Evolutionary conservation across 495 filamentous ascomycete species (phyloP), one percentile per base, ranked within the genome.

Genomic region (Trichoderma reesei): DNA sequence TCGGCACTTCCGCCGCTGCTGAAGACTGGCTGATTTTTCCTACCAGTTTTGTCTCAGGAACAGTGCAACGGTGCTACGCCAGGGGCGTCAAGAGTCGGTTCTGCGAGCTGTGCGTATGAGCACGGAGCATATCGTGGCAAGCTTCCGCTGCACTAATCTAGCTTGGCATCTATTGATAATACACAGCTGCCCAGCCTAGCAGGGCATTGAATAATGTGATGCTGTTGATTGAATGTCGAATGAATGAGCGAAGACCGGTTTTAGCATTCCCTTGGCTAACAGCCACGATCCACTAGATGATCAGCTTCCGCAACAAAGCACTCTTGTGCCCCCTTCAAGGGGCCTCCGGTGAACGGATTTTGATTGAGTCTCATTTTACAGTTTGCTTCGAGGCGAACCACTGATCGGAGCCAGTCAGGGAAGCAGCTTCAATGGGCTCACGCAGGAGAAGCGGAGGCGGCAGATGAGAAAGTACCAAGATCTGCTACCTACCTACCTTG

Each of bases 151-250:
- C 20, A n/a, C 51, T 56, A 56, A 10, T 56, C 34, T 33, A 14
- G 3, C 51, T 56, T 33, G 51, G 51, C 51, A 56, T 10, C 14
- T 56, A 56, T 56, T 56, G 51, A 31, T 20, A 56, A 34, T 31
- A 56, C 51, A 56, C n/a, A n/a, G 34, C 34, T 56, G 51, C 51
- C 31, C 42, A 46, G n/a, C 9, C 31, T 56, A 31, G 10, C 51
- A 56, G 18, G 51, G 20, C 51, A 56, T 56, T 56, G 51, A 56
- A 33, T 34, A 26, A 56, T 34, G 44, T 48, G 44, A 48, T 48
- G 44, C n/a, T 20, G 18, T 56, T 34, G 26, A 34, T 31, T 56
- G 51, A 56, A 9, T 56, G 51, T 9, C 5, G 51, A 33, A 14
- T 56, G 51, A 56, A 56, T 56, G 51, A 31, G 6, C 46, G 46